Conservation (phyloP, 2,329 filamentous ascomycete genomes). For the Colletotrichum sp. region DNA sequence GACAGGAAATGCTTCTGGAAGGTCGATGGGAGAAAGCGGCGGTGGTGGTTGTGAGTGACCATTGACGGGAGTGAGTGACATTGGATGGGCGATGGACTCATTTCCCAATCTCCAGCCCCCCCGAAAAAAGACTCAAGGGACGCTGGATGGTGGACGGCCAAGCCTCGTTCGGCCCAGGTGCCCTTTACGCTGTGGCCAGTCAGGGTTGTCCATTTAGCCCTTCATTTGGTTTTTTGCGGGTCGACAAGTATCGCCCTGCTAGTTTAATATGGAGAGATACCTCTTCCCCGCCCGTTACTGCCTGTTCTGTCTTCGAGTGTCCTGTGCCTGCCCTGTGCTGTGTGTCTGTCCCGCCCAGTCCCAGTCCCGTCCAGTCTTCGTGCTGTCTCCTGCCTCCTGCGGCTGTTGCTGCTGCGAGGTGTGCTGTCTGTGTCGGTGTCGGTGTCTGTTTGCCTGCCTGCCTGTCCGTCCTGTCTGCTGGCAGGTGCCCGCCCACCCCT, state of each 20-base stretch:
- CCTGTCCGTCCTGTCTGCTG: not conserved
- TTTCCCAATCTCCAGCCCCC: constrained; percentile 12
- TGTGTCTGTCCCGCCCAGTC: not conserved
- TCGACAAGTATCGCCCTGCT: not conserved
- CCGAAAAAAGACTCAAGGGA: not conserved
- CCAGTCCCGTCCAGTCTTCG: not conserved
- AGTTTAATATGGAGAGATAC: not conserved
- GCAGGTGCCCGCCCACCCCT: not conserved
- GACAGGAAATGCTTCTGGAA: not conserved
- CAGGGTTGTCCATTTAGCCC: not conserved
- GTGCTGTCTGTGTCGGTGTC: not conserved
- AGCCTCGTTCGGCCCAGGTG: not conserved
- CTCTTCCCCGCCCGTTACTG: not conserved
- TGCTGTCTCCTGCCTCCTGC: not conserved
- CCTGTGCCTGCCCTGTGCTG: not conserved
- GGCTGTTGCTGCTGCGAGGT: not conserved
- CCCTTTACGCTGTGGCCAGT: not conserved
- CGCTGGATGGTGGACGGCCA: not conserved
- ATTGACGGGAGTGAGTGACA: not conserved
- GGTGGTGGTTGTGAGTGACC: not conserved
- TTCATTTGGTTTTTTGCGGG: constrained; percentile 1
- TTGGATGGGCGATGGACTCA: not conserved
- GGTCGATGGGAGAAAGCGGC: not conserved
- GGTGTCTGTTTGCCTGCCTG: not conserved
- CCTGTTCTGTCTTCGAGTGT: not conserved